Evolutionary conservation across 768 basidiomycete species (phyloP), one percentile per base, ranked within the genome.

Genomic region (Russula griseocarnosa): DNA sequence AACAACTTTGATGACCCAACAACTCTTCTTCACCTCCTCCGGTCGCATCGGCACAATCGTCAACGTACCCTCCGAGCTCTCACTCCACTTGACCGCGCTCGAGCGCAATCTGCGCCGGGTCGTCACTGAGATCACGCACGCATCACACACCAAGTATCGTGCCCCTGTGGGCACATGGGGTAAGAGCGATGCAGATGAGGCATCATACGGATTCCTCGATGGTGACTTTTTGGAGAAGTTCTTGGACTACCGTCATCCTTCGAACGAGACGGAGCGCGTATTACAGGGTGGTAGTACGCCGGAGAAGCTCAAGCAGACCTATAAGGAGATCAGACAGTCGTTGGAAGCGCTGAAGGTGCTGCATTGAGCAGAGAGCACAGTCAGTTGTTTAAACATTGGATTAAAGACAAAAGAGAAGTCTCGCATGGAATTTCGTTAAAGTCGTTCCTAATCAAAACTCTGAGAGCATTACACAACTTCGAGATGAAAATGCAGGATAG

Each of bases 171-270:
- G 77, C 44, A 76, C 76, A 0, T 71, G 76, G 26, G 85, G 87
- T 8, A 77, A 79, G 26, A 84, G 81, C 55, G 88, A 90, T 68
- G 77, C 80, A 9, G 82, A 86, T 36, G 69, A 74, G 30, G 69
- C 80, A 1, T 80, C 88, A 1, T 80, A 79, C 46, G 93, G 92
- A 18, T 94, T 97, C 79, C 77, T 97, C 32, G 94, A 97, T 65
- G 94, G 94, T 1, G 88, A 92, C 70, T 90, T 94, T 67, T 71
- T 97, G 22, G 90, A 94, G 73, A 75, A 77, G 22, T 85, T 89
- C 73, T 77, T 87, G 58, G 74, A 73, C 20, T 76, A 79, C 54
- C 71, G 70, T 42, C 72, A 70, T 14, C 75, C 79, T 22, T 74
- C 79, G 0, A 70, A 76, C 6, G 73, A 79, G 26, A 74, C 84